A percentile compares a stretch with the other conserved stretches of the same genome.
phyloP scores from a whole-genome alignment of 1,139 yeast species.

The Fermentozyma sake region DNA sequence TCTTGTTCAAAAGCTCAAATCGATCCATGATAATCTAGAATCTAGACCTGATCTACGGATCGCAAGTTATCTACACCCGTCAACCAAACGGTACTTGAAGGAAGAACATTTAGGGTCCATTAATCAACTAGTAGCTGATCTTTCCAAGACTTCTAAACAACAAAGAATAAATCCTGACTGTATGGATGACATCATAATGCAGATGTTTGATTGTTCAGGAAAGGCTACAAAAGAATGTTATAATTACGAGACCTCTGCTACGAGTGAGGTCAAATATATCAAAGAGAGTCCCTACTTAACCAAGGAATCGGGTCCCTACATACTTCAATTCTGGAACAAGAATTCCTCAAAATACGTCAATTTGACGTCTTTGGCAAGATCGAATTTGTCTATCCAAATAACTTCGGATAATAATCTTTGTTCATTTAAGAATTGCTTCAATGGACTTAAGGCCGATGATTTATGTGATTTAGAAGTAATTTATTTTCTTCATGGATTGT shows the following conservation, averaged over 20 bases:
- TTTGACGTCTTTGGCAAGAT: constrained; percentile 12
- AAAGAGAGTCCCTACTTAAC: constrained; percentile 8
- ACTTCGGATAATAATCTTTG: constrained; percentile 13
- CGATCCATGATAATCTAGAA: constrained; percentile 12
- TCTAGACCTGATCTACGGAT: constrained; percentile 15
- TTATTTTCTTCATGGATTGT: constrained; percentile 17
- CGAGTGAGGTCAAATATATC: constrained; percentile 10
- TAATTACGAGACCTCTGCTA: constrained; percentile 20
- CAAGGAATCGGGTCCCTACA: constrained; percentile 13
- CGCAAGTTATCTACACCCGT: constrained; percentile 24
- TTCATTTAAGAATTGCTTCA: constrained; percentile 14
- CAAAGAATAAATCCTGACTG: constrained; percentile 5
- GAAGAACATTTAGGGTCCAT: constrained; percentile 14
- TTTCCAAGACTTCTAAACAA: constrained; percentile 3
- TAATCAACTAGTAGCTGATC: constrained; percentile 2
- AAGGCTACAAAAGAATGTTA: constrained; percentile 22
- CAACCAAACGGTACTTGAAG: constrained; percentile 20
- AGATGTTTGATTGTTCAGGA: constrained; percentile 25
- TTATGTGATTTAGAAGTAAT: constrained; percentile 15
- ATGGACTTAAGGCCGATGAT: constrained; percentile 7
- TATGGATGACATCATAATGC: constrained; percentile 23
- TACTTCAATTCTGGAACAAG: constrained; percentile 18
- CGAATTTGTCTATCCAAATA: constrained; percentile 15
- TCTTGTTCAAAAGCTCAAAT: constrained; percentile 4
- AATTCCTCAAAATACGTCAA: constrained; percentile 14